A percentile compares a stretch with the other conserved stretches of the same genome.
phyloP scores from a whole-genome alignment of 257 asterid species.

The Rauvolfia tetraphylla region DNA sequence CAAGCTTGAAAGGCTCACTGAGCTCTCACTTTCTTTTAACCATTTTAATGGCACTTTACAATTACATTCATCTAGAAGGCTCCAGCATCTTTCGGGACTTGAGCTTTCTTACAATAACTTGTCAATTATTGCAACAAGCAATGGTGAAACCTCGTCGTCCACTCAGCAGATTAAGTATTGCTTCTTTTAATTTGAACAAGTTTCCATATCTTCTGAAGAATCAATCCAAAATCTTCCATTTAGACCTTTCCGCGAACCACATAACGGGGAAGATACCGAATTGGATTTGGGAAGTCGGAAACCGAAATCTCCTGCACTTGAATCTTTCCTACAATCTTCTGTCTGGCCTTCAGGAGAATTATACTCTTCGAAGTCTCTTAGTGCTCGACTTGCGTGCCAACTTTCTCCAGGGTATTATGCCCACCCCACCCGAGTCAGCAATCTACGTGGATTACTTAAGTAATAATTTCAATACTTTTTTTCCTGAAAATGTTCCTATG shows the following conservation, averaged over 20 bases:
- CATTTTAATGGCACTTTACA: slow-evolving; percentile 18
- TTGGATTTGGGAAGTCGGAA: slow-evolving; percentile 35
- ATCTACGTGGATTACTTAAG: slow-evolving; percentile 39
- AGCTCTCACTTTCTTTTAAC: slow-evolving; percentile 22
- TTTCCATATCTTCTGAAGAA: slow-evolving; percentile 24
- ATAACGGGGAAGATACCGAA: slow-evolving; percentile 30
- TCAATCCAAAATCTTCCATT: background rate
- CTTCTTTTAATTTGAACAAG: slow-evolving; percentile 24
- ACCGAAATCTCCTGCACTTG: background rate
- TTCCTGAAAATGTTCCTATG: slow-evolving; percentile 28
- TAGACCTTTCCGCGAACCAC: slow-evolving; percentile 37
- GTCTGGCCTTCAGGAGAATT: slow-evolving; percentile 19
- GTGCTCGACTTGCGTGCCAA: slow-evolving; percentile 29
- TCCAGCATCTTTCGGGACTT: slow-evolving; percentile 5
- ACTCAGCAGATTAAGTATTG: slow-evolving; percentile 6
- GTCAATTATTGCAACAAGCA: slow-evolving; percentile 6
- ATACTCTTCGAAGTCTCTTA: background rate
- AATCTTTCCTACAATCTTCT: slow-evolving; percentile 33
- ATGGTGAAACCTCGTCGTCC: background rate
- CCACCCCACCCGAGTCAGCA: slow-evolving; percentile 11
- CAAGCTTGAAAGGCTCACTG: background rate
- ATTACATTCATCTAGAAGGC: slow-evolving; percentile 11
- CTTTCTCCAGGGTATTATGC: slow-evolving; percentile 25
- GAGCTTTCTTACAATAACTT: slow-evolving; percentile 32
- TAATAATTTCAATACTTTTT: slow-evolving; percentile 38